Evolutionary conservation across 129 eudicot genomes (phyloP), one percentile per base, ranked within the genome.

Genomic region (Tagetes erecta): DNA sequence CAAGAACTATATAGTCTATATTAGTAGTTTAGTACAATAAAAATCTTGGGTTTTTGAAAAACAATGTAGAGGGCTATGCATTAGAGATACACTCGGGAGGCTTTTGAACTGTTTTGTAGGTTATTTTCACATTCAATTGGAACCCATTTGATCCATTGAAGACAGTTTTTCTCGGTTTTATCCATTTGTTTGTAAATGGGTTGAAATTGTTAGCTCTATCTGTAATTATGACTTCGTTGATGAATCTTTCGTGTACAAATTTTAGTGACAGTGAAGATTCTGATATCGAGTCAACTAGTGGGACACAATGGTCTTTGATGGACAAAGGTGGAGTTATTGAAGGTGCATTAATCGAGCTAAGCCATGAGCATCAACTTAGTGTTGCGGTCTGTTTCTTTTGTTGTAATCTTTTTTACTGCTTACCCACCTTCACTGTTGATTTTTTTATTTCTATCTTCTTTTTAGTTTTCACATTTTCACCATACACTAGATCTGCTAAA

Each of bases 291-390:
- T 57, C 67, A 63, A 30, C 69, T 64, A 66, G 62, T 73, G 87
- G 68, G 41, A n/a, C 73, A 27, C 84, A 86, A 73, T 79, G 76
- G 50, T 69, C 76, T 73, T 73, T 88, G 71, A 86, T 94, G 97
- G 86, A 85, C 49, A 88, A 80, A 85, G 85, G 76, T 51, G 96
- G 93, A 74, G 75, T 88, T 75, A 89, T 84, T 51, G 97, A 94
- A 78, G 92, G 91, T 68, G 92, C 91, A 38, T 79, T 90, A 40
- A 67, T 76, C 67, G 97, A 88, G 87, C 79, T 90, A 67, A 86
- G 83, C 66, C 87, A 85, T 71, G 97, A 90, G 52, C 87, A 83
- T 71, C 92, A 83, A 65, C 89, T 90, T 73, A 84, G 63, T 64
- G 83, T 84, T 75, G 80, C 85, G 91, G 98, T 93, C 65, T 44